Conservation (phyloP, 441 rosid genomes). For the Erodium trifolium region DNA sequence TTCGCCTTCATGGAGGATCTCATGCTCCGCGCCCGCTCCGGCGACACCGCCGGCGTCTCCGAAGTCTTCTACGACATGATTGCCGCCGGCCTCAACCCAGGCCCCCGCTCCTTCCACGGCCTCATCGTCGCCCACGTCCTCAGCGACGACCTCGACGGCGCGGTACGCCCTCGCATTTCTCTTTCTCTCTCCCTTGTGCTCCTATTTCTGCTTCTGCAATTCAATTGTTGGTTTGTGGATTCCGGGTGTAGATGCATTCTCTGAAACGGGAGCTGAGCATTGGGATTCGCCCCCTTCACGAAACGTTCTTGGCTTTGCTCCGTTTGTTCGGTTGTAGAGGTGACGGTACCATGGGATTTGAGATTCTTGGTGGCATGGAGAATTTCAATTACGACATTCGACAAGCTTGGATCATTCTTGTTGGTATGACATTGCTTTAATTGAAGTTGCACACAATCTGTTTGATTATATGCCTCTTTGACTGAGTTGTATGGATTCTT, state of each 20-base stretch:
- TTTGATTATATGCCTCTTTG: constrained; percentile 2
- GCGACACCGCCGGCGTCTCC: constrained; percentile 53
- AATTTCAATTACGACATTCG: constrained; percentile 71
- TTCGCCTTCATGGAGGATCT: constrained; percentile 87
- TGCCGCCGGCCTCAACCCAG: constrained; percentile 85
- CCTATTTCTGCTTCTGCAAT: neutral
- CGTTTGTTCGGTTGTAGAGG: constrained; percentile 75
- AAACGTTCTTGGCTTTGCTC: constrained; percentile 63
- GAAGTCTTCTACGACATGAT: constrained; percentile 88
- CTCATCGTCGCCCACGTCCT: constrained; percentile 64
- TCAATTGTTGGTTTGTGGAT: neutral
- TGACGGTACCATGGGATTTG: constrained; percentile 55
- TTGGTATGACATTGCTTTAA: constrained; percentile 39
- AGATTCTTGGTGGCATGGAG: constrained; percentile 78
- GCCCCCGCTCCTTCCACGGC: constrained; percentile 92
- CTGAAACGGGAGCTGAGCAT: constrained; percentile 72
- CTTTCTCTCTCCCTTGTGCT: neutral
- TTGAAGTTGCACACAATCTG: neutral
- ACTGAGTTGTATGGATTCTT: constrained; percentile 15
- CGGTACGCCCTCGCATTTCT: constrained; percentile 34
- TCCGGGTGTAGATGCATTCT: constrained; percentile 65
- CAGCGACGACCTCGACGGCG: constrained; percentile 74
- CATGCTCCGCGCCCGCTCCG: constrained; percentile 66
- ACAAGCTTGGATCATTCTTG: constrained; percentile 78
- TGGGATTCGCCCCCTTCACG: constrained; percentile 74